Evolutionary conservation across 2,329 filamentous ascomycete genomes (phyloP), one percentile per base, ranked within the genome.

Genomic region (Arthrobotrys conoides): DNA sequence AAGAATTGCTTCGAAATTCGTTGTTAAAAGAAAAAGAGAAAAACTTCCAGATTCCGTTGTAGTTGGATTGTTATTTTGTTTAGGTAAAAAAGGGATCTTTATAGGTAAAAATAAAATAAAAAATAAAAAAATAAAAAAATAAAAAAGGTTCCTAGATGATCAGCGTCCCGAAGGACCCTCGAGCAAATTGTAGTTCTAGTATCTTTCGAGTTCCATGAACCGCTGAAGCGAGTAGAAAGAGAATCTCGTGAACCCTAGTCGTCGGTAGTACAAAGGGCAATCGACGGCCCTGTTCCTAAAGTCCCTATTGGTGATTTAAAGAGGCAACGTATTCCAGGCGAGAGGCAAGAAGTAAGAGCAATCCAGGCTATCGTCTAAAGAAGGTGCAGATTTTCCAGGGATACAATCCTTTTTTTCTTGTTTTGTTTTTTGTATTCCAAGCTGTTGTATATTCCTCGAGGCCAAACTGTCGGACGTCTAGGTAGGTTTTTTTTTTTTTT

Each of bases 301-400:
- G 30, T 33, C 59, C 27, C 38, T 68, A 78, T 78, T 78, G 75
- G 75, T 68, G 68, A 63, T 48, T 46, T 30, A 48, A 65, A 53
- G 48, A 67, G 48, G 63, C 63, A 68, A 55, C 38, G 44, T 33
- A 51, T 72, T 64, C 75, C 68, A 78, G 68, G 55, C 75, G 75
- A 78, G 75, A 72, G 75, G 75, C 68, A 72, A 68, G 55, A 22
- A 57, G 41, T 72, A 69, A 72, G 59, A 72, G 75, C 75, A 78
- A 78, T 78, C 75, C 75, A 33, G 57, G 22, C 64, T 68, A 44
- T 68, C 68, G 63, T 68, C 51, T 20, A 64, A 63, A 69, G 18
- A 30, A 53, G 22, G 33, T 63, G 51, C 36, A 67, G 55, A 69
- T 78, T 24, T 61, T 61, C 36, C 64, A 71, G 46, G 68, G 36